phyloP scores from a whole-genome alignment of 2,329 filamentous ascomycete species.

The Macrophomina phaseolina region DNA sequence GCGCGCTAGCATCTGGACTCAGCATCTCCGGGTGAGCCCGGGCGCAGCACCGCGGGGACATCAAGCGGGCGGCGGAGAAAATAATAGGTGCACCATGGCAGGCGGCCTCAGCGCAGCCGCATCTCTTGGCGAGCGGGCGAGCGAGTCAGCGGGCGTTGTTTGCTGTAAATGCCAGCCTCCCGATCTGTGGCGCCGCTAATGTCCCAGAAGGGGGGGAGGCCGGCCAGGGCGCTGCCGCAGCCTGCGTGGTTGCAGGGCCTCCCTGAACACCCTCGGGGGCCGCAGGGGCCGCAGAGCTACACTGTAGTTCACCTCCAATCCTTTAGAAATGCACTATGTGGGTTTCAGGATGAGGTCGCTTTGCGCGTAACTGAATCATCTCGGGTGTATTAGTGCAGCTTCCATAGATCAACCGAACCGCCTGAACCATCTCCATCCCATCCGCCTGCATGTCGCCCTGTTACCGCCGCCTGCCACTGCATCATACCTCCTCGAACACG shows the following conservation, averaged over 20 bases:
- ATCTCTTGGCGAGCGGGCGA: neutral
- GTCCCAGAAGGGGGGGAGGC: neutral
- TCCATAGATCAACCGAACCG: neutral
- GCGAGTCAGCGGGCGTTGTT: neutral
- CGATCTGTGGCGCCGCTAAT: neutral
- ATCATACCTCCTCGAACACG: conserved; percentile 1
- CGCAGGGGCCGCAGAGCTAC: neutral
- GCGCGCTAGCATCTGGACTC: neutral
- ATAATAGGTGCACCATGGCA: neutral
- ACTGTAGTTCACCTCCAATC: neutral
- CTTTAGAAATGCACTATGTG: neutral
- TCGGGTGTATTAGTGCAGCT: neutral
- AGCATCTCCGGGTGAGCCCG: neutral
- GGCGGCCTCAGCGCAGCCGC: conserved; percentile 1
- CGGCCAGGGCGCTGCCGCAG: neutral
- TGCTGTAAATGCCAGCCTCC: neutral
- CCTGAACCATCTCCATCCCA: neutral
- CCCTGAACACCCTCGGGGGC: neutral
- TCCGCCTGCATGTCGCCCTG: neutral
- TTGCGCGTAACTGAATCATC: neutral
- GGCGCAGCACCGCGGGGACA: neutral
- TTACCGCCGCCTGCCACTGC: neutral
- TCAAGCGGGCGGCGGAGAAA: neutral
- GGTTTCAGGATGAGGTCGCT: neutral
- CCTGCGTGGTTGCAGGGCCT: neutral